Percentiles rank a stretch among this genome's conserved stretches.
phyloP scores from a whole-genome alignment of 2,329 filamentous ascomycete species.

The Xylaria sp. region DNA sequence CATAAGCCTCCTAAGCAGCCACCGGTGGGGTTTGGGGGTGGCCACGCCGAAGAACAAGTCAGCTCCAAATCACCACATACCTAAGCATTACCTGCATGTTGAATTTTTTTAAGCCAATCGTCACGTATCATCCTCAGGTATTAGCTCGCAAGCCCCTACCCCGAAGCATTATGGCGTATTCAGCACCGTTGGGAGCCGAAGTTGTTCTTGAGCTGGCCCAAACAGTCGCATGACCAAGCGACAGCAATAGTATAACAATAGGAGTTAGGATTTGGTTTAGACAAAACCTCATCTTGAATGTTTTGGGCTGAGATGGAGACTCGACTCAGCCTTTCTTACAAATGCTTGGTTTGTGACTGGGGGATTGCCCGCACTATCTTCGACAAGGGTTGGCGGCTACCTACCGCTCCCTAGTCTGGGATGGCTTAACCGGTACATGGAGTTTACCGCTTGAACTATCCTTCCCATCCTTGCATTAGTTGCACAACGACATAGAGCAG shows the following conservation, averaged over 20 bases:
- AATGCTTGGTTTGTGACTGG: too few relatives aligned
- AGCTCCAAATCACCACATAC: background rate
- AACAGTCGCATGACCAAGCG: background rate
- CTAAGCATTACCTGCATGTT: constrained; percentile 6
- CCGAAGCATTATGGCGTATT: background rate
- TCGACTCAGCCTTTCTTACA: background rate
- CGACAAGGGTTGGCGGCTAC: background rate
- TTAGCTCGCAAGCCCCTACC: background rate
- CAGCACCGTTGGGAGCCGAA: background rate
- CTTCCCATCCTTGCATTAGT: background rate
- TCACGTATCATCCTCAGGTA: background rate
- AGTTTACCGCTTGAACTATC: background rate
- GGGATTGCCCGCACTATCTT: background rate
- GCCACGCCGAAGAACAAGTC: background rate
- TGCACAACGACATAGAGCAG: background rate
- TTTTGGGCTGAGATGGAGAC: background rate
- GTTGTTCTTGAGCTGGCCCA: background rate
- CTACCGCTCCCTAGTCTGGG: background rate
- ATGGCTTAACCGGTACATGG: background rate
- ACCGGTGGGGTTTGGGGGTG: background rate
- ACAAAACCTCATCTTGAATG: background rate
- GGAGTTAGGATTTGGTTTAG: too few relatives aligned
- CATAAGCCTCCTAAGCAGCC: background rate
- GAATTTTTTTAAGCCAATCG: background rate
- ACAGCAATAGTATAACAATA: too few relatives aligned